Evolutionary conservation across 2,329 filamentous ascomycete species (phyloP).

Genomic region (Thermothelomyces thermophilus): DNA sequence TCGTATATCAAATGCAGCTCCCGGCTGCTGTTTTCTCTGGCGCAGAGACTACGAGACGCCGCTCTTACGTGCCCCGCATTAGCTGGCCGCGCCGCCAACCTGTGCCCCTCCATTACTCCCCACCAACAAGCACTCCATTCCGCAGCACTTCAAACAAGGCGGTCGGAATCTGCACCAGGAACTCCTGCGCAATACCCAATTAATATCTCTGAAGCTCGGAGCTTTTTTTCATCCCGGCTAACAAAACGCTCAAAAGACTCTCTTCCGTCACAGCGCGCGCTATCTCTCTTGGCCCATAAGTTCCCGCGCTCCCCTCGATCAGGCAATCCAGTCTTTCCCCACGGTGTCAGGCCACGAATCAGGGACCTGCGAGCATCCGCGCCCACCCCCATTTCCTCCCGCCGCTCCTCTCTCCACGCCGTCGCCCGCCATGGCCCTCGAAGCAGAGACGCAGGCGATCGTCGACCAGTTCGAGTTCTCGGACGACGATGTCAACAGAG

Average conservation of each 20-base stretch:
- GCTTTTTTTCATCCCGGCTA: neutral
- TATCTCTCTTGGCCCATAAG: slow-evolving; percentile 28
- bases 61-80: neutral
- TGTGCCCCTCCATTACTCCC: slow-evolving; percentile 3
- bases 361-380: slow-evolving; percentile 47
- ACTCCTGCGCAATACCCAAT: neutral
- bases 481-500: slow-evolving; percentile 68
- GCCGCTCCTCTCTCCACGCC: slow-evolving; percentile 47
- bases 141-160: neutral
- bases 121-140: slow-evolving; percentile 1
- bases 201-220: neutral
- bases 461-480: slow-evolving; percentile 81
- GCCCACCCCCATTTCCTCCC: slow-evolving; percentile 52
- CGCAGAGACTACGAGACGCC: neutral
- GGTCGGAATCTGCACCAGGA: neutral
- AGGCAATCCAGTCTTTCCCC: slow-evolving; percentile 37
- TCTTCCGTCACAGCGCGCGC: slow-evolving; percentile 33
- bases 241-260: slow-evolving; percentile 30
- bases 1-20: slow-evolving; percentile 6
- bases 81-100: neutral
- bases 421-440: slow-evolving; percentile 55
- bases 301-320: slow-evolving; percentile 28
- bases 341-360: slow-evolving; percentile 28
- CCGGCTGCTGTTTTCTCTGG: neutral
- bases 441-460: slow-evolving; percentile 69